Evolutionary conservation across 1,139 yeast genomes (phyloP).

Genomic region (Candida smagusa): DNA sequence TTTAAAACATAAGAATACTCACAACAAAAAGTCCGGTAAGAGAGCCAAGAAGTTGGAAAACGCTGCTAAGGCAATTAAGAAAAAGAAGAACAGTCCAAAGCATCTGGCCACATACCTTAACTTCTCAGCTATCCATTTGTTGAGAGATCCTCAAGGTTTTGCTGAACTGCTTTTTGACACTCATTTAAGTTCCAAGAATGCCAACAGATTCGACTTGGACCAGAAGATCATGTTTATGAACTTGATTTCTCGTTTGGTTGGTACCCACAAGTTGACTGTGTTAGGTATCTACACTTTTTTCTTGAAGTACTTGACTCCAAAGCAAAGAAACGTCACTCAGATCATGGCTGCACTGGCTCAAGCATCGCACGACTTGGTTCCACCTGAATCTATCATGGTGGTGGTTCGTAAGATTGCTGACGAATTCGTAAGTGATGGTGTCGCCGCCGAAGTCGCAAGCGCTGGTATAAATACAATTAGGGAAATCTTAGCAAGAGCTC

Average conservation of each 20-base stretch:
- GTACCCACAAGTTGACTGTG: constrained; percentile 89
- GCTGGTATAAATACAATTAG: constrained; percentile 95
- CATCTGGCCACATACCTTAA: constrained; percentile 74
- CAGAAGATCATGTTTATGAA: constrained; percentile 88
- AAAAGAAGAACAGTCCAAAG: constrained; percentile 52
- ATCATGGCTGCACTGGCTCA: constrained; percentile 97
- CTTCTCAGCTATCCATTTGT: constrained; percentile 88
- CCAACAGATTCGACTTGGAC: constrained; percentile 72
- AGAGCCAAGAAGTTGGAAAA: constrained; percentile 74
- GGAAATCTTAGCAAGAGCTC: constrained; percentile 89
- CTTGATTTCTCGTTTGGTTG: constrained; percentile 80
- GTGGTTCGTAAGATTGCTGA: constrained; percentile 91
- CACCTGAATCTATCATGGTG: constrained; percentile 82
- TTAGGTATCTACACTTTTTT: constrained; percentile 87
- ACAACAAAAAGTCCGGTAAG: constrained; percentile 79
- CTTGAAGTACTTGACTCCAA: constrained; percentile 87
- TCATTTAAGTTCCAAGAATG: constrained; percentile 67
- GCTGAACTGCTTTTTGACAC: constrained; percentile 77
- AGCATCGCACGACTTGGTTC: constrained; percentile 93
- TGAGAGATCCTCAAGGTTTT: constrained; percentile 97
- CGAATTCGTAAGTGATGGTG: constrained; percentile 98
- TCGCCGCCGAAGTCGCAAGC: constrained; percentile 94
- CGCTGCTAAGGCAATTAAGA: constrained; percentile 67
- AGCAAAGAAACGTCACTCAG: constrained; percentile 91
- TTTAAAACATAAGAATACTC: constrained; percentile 73